Conservation (phyloP, 139 green algal species). For the Chlamydomonas sp. region DNA sequence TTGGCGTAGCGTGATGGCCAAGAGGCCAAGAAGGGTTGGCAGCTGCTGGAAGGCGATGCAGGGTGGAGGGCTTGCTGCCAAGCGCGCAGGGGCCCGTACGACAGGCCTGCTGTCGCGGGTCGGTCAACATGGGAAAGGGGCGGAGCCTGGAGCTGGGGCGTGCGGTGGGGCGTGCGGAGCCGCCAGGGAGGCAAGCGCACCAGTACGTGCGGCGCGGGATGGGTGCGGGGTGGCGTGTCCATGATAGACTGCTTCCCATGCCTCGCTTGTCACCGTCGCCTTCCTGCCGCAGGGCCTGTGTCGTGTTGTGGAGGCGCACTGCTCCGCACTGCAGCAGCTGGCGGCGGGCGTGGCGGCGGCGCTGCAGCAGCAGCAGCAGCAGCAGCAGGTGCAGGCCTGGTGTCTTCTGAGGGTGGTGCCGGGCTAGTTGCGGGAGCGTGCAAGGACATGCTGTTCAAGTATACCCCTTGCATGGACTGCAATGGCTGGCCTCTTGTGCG, state of each 20-base stretch:
- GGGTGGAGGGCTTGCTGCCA: no score
- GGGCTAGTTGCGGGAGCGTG: no score
- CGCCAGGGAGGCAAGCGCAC: not conserved
- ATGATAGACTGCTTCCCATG: not conserved
- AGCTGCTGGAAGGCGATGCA: no score
- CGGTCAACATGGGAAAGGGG: not conserved
- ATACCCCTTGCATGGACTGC: no score
- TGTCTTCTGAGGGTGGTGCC: not conserved
- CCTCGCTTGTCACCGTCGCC: not conserved
- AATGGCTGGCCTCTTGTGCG: no score
- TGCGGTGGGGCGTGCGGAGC: not conserved
- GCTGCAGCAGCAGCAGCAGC: not conserved
- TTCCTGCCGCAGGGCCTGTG: slow-evolving; percentile 6
- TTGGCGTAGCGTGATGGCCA: not conserved
- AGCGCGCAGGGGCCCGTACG: no score
- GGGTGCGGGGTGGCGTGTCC: no score
- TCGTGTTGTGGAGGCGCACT: slow-evolving; percentile 15
- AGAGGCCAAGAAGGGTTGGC: no score
- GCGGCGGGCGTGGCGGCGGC: not conserved
- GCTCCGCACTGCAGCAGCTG: slow-evolving; percentile 9
- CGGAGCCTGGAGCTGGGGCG: no score
- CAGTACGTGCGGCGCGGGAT: not conserved
- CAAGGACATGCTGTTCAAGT: no score
- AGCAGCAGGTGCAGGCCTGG: not conserved
- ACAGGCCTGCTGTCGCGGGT: no score